phyloP scores from a whole-genome alignment of 2,329 filamentous ascomycete genomes.

The Diaporthe nobilis region DNA sequence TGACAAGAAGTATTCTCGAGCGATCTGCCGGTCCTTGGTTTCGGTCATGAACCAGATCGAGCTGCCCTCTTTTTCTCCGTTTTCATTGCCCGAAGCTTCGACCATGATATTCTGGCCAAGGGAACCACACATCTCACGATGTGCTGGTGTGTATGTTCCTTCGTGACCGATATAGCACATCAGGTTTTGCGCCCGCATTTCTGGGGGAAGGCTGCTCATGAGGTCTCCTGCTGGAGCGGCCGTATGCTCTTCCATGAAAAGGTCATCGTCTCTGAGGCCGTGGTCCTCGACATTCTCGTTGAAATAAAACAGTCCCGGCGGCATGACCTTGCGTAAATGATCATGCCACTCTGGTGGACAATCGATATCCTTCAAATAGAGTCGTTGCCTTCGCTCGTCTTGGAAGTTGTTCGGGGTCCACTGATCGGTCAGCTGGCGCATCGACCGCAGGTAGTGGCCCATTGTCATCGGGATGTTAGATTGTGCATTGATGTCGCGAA shows the following conservation, averaged over 20 bases:
- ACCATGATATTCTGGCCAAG: conserved; percentile 99
- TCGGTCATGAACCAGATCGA: conserved; percentile 99
- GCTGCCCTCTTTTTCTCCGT: conserved; percentile 86
- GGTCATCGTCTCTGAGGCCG: conserved; percentile 50
- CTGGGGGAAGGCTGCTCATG: conserved; percentile 89
- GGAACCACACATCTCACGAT: conserved; percentile 97
- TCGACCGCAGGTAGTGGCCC: conserved; percentile 90
- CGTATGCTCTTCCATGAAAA: conserved; percentile 63
- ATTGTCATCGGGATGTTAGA: conserved; percentile 86
- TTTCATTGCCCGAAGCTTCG: conserved; percentile 80
- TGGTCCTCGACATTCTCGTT: conserved; percentile 79
- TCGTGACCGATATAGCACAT: conserved; percentile 99
- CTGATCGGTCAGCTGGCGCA: conserved; percentile 87
- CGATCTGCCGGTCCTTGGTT: conserved; percentile 89
- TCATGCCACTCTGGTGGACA: conserved; percentile 90
- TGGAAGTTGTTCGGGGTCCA: conserved; percentile 83
- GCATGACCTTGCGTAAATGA: conserved; percentile 82
- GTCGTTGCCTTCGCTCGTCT: conserved; percentile 83
- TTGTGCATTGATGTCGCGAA: conserved; percentile 83
- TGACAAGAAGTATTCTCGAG: conserved; percentile 94
- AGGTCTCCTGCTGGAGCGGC: conserved; percentile 86
- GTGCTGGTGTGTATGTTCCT: conserved; percentile 94
- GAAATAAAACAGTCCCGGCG: conserved; percentile 87
- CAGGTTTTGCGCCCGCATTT: conserved; percentile 94
- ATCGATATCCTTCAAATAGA: conserved; percentile 98